Base-by-base conservation (phyloP, 768 basidiomycete genomes). In the Fibroporia radiculosa region DNA sequence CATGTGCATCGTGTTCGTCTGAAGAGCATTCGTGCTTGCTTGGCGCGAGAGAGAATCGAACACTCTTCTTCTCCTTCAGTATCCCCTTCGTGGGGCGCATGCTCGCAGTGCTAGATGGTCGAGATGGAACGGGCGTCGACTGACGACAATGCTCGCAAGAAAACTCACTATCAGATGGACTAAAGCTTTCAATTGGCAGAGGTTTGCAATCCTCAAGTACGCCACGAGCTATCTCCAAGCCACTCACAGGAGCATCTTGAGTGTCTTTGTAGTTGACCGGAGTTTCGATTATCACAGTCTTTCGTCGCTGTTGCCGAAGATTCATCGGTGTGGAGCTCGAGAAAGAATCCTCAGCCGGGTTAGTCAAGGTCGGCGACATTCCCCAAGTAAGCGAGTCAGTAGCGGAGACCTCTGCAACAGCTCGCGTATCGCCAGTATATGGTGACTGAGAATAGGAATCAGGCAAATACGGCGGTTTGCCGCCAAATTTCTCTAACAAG, bases 11-110 rank as follows among this genome's bases (percentile, higher is more conserved):
- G 24, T 18, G 43, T 11, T 41, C 43, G 18, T 46, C 46, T 7
- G 28, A 39, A 25, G 26, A 29, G 42, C 54, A 55, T 25, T 56
- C 55, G 39, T 52, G 49, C 31, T 48, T 37, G 18, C 50, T 46
- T 8, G 55, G 56, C 13, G 55, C 48, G 3, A 50, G 34, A 3
- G 57, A 58, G 48, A 69, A 69, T 26, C 68, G 66, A 29, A 69
- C 67, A 33, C 54, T 62, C 59, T 69, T 68, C 47, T 50, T 57
- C 48, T 62, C 65, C 59, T 69, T 69, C 48, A 69, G 55, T 38
- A 69, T 69, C 19, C 68, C 61, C 43, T 59, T 59, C 16, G 63
- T 59, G 0, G 59, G 59, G 6, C 55, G 51, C 35, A 61, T 53
- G 24, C 58, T 66, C 4, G 56, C 52, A 38, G 45, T 57, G 51